phyloP scores from a whole-genome alignment of 164 flowering plant genomes.

The Piper longum region DNA sequence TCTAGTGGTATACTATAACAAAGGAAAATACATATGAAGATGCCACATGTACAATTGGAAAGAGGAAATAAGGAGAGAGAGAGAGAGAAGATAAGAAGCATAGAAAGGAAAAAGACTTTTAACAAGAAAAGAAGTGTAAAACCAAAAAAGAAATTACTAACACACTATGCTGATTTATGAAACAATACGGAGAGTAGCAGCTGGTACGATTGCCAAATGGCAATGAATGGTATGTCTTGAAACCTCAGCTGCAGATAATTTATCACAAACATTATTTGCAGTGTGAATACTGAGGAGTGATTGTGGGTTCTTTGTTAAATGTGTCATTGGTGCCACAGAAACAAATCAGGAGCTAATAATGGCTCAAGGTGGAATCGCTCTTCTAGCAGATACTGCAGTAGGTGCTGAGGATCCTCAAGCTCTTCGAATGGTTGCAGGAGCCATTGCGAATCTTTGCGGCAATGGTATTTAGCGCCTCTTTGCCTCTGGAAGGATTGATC shows the following conservation, averaged over 20 bases:
- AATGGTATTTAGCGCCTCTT: constrained; percentile 44
- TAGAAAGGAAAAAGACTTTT: too few species aligned
- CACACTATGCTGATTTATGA: constrained; percentile 21
- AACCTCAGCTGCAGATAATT: not conserved
- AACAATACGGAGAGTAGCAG: constrained; percentile 83
- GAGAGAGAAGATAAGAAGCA: too few species aligned
- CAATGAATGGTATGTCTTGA: constrained; percentile 72
- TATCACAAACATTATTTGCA: too few species aligned
- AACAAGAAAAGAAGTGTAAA: too few species aligned
- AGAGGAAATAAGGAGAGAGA: too few species aligned
- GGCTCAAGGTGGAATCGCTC: constrained; percentile 78
- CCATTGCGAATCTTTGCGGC: constrained; percentile 94
- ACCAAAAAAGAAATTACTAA: too few species aligned
- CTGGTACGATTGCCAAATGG: constrained; percentile 97
- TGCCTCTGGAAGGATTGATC: not conserved
- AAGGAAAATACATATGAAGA: too few species aligned
- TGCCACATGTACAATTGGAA: too few species aligned
- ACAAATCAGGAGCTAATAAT: constrained; percentile 94
- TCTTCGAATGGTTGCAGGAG: constrained; percentile 99
- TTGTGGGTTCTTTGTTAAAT: too few species aligned
- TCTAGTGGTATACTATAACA: too few species aligned
- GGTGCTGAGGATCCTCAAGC: constrained; percentile 94
- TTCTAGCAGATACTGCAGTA: constrained; percentile 63
- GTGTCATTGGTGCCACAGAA: too few species aligned
- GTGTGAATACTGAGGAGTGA: not conserved